A percentile compares a stretch with the other conserved stretches of the same genome.
Conservation (phyloP, 2,329 filamentous ascomycete genomes). For the Rhynchosporium agropyri region DNA sequence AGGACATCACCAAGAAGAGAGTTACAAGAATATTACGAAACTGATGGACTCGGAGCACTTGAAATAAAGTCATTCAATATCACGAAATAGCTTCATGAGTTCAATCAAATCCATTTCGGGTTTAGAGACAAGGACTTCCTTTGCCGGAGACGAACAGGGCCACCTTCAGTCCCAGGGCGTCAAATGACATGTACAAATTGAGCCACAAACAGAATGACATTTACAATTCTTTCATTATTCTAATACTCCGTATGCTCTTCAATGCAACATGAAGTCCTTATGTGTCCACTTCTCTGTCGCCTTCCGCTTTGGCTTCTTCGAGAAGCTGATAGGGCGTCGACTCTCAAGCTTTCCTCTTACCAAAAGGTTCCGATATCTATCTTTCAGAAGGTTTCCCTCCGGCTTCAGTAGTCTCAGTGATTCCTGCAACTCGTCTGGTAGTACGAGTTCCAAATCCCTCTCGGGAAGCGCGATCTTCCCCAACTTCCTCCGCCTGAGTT, state of each 20-base stretch:
- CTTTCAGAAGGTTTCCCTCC: constrained; percentile 92
- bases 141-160: too few relatives aligned
- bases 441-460: constrained; percentile 76
- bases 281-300: constrained; percentile 95
- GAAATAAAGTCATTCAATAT: too few relatives aligned
- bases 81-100: too few relatives aligned
- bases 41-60: too few relatives aligned
- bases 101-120: too few relatives aligned
- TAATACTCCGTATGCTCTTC: background rate
- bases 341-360: constrained; percentile 88
- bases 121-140: too few relatives aligned
- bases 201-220: too few relatives aligned
- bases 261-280: constrained; percentile 75
- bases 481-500: constrained; percentile 71
- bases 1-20: too few relatives aligned
- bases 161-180: too few relatives aligned
- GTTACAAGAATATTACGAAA: too few relatives aligned
- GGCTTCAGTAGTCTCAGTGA: constrained; percentile 82
- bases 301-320: constrained; percentile 79
- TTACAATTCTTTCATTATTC: too few relatives aligned
- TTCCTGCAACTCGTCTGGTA: constrained; percentile 83
- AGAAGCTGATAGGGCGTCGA: constrained; percentile 75
- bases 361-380: constrained; percentile 86
- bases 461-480: constrained; percentile 76
- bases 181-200: too few relatives aligned